A percentile compares a stretch with the other conserved stretches of the same genome.
phyloP scores from a whole-genome alignment of 495 filamentous ascomycete species.

The Hypoxylon lienhwacheense region DNA sequence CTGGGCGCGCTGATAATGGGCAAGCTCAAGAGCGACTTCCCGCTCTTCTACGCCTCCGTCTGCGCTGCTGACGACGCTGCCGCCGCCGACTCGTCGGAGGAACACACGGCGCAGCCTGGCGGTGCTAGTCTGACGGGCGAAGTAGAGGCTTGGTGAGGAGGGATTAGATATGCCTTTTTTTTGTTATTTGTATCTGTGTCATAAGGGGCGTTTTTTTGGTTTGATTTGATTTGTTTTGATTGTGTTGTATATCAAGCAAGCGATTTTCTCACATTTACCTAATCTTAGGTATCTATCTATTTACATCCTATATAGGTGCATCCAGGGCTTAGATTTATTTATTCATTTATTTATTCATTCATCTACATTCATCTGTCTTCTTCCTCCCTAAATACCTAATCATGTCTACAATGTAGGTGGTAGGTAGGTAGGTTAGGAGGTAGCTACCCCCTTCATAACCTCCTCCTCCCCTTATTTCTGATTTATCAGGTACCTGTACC shows the following conservation, averaged over 20 bases:
- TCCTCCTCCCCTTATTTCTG: too few species aligned
- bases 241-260: not conserved
- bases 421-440: too few species aligned
- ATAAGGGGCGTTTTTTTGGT: slow-evolving; percentile 2
- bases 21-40: slow-evolving; percentile 34
- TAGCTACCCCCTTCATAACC: too few species aligned
- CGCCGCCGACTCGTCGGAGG: not conserved
- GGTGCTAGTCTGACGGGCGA: slow-evolving; percentile 29
- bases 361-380: too few species aligned
- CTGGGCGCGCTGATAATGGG: slow-evolving; percentile 31
- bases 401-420: too few species aligned
- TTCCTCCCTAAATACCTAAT: too few species aligned
- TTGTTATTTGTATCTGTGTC: slow-evolving; percentile 6
- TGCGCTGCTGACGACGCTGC: too few species aligned
- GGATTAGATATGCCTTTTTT: not conserved
- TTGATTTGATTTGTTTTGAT: slow-evolving; percentile 2
- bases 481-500: too few species aligned
- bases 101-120: slow-evolving; percentile 25
- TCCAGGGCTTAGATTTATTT: too few species aligned
- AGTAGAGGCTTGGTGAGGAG: slow-evolving; percentile 27
- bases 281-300: not conserved
- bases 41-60: slow-evolving; percentile 32
- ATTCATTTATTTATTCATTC: too few species aligned
- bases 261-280: slow-evolving; percentile 8
- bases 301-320: too few species aligned